Base-by-base conservation (phyloP, 768 basidiomycete species). In the Mycena metata region DNA sequence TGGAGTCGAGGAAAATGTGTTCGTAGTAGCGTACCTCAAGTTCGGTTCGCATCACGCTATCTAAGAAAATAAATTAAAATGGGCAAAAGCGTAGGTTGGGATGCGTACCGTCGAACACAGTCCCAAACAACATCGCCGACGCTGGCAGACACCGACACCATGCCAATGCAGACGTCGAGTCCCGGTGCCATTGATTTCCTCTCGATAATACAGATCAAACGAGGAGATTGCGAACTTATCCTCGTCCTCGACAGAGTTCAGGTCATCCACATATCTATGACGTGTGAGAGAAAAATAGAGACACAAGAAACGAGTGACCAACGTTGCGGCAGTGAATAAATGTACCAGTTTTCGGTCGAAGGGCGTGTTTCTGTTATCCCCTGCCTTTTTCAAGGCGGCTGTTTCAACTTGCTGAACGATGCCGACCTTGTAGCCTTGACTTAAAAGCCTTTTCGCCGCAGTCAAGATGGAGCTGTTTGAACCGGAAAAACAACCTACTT, bases 101-200 rank as follows among this genome's bases (percentile, higher is more conserved):
- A 41, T 39, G 57, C 74, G 59, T 73, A 91, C 94, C 96, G 60
- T 92, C 85, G 74, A 96, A 97, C 62, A 94, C 89, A n/a, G 74
- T 99, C 97, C 89, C 95, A 99, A 3, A 95, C 81, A 3, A 99
- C 92, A 71, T 98, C 96, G 1, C 97, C 97, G 0, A 96, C 98
- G 52, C 90, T 90, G 0, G 96, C 94, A 64, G 90, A 89, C 17
- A 98, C 89, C 17, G 89, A 87, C 39, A 98, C 84, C 79, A 98
- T 83, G 10, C 91, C 91, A 45, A 98, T 84, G 1, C 73, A 79
- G 5, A 88, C 85, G 57, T 84, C 77, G 21, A 72, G 76, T 19
- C 76, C 64, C 42, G 72, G 75, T n/a, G 41, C 58, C 26, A 71
- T 64, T 66, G 19, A 60, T 65, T 62, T 43, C 10, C 23, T 61